These are phyloP conservation scores for Penicillium diatomitis DNA, from an alignment of 495 filamentous ascomycete genomes.

Conservation along the genomic window DNA sequence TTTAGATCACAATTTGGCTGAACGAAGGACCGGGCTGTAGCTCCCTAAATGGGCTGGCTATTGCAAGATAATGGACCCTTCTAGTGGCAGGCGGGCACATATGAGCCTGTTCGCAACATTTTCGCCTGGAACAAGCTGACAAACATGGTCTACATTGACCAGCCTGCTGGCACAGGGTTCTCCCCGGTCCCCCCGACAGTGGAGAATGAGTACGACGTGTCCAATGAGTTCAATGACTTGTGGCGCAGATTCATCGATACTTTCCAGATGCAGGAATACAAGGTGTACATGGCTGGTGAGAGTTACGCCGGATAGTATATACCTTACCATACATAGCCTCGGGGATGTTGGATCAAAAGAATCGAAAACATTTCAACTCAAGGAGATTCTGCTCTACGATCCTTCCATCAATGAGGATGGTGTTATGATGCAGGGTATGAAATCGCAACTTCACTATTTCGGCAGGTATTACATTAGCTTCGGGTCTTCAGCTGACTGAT, in stretches of 20 bases:
- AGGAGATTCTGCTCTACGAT: slow-evolving; percentile 62
- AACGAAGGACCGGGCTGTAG: slow-evolving; percentile 66
- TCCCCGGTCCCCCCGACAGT: slow-evolving; percentile 53
- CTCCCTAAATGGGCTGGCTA: slow-evolving; percentile 59
- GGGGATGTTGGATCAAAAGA: slow-evolving; percentile 61
- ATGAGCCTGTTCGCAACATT: slow-evolving; percentile 52
- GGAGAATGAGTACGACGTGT: slow-evolving; percentile 54
- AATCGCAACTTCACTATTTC: neutral
- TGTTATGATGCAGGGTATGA: slow-evolving; percentile 25
- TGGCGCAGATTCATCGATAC: slow-evolving; percentile 62
- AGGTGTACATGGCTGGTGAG: slow-evolving; percentile 62
- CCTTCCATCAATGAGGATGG: slow-evolving; percentile 48
- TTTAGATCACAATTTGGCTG: slow-evolving; percentile 59
- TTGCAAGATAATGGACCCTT: slow-evolving; percentile 73
- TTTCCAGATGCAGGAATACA: slow-evolving; percentile 52
- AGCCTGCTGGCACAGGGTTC: slow-evolving; percentile 71
- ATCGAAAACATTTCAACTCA: slow-evolving; percentile 58
- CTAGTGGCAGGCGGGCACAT: slow-evolving; percentile 62
- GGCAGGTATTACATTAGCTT: no score
- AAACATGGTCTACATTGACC: slow-evolving; percentile 68
- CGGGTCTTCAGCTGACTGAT: neutral
- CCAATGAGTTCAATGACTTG: slow-evolving; percentile 59
- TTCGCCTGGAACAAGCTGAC: slow-evolving; percentile 67
- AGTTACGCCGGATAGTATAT: slow-evolving; percentile 70
- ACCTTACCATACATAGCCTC: slow-evolving; percentile 76